Conservation (phyloP, 345 rosid genomes). For the Rhodamnia rubescens region DNA sequence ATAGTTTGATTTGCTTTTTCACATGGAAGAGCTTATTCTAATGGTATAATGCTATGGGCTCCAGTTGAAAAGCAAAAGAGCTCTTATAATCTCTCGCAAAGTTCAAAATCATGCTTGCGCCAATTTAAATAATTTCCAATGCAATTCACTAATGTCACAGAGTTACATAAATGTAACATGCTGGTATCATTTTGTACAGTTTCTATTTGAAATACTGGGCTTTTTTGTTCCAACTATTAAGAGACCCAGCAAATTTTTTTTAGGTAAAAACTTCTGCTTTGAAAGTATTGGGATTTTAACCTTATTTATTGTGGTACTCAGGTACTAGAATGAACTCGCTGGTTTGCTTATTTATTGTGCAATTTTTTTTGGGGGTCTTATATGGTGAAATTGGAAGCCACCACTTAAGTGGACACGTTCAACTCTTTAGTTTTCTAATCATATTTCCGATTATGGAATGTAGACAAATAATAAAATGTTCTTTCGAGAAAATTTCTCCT, state of each 20-base stretch:
- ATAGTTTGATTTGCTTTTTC: neutral
- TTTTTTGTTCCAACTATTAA: neutral
- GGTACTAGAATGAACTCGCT: neutral
- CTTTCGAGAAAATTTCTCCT: neutral
- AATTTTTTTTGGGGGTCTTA: neutral
- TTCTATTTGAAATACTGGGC: neutral
- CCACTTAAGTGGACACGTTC: neutral
- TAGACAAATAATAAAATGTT: neutral
- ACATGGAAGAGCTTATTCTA: neutral
- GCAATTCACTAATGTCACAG: neutral
- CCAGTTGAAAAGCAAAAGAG: neutral
- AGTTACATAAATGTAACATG: neutral
- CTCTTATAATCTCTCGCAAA: neutral
- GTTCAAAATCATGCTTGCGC: neutral
- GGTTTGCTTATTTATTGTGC: neutral
- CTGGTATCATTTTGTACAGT: neutral
- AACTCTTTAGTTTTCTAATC: neutral
- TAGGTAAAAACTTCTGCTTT: neutral
- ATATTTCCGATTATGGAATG: neutral
- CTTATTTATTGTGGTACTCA: neutral
- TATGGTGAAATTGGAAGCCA: neutral
- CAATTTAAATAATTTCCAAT: neutral
- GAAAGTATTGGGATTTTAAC: neutral
- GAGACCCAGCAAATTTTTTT: neutral
- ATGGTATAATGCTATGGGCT: neutral